Evolutionary conservation across 257 asterid species (phyloP), one percentile per base, ranked within the genome.

Genomic region (Anisodus tanguticus): DNA sequence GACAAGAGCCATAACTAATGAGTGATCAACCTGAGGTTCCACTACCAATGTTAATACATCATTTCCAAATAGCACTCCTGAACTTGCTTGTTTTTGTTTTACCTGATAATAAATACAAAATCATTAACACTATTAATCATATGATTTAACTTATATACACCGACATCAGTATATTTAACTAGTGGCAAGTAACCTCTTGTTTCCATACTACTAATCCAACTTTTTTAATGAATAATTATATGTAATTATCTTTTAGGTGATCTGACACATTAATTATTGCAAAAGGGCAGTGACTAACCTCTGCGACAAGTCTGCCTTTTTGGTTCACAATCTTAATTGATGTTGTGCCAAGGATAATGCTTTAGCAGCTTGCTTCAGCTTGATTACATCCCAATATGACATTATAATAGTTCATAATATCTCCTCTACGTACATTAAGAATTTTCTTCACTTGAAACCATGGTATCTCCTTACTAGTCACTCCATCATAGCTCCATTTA

Each of bases 11-110:
- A 93, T 86, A 45, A 90, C 64, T 22, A 91, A 60, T 54, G 95
- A 87, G 26, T 90, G 90, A 87, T 92, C 97, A 22, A 85, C 80
- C 3, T 83, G 89, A 8, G 94, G 89, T 84, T 94, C 95, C 86
- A 92, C 95, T 15, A 83, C 88, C 69, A 94, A 76, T 49, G 86
- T 85, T 37, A 91, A 35, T 41, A 94, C 98, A 90, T 94, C 98
- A 45, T 88, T 88, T 60, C 98, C 97, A 77, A 89, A 85, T 31
- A 69, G 26, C 82, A 91, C 86, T 67, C 98, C 98, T 12, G 84
- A 45, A 66, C 85, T 22, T 62, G 93, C 74, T 16, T 89, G 86
- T 72, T 94, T 94, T 84, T 84, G 90, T 35, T 68, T 88, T 31
- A 84, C 93, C 98, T 94, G 89, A 82, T 83, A 6, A 69, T 11